Evolutionary conservation across 1,284 basidiomycete genomes (phyloP).

Genomic region (Anthracocystis walkeri): DNA sequence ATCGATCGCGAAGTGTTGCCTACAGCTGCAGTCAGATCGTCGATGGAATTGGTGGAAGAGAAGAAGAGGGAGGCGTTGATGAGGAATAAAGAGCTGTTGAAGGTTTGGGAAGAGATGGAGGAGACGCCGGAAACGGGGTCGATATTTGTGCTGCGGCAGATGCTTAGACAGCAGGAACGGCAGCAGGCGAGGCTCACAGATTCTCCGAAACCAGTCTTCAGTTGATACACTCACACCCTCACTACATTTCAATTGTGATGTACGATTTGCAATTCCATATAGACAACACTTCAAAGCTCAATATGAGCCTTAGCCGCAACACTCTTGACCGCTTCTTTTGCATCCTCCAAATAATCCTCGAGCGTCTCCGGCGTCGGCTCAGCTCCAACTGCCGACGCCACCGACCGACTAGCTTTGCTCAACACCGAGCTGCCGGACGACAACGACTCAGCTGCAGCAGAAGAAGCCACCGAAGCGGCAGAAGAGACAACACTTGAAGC

Average conservation of each 20-base stretch:
- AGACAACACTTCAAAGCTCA: constrained; percentile 18
- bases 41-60: constrained; percentile 19
- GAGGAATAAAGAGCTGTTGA: constrained; percentile 1
- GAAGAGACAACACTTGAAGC: constrained; percentile 17
- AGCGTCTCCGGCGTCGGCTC: constrained; percentile 31
- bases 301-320: constrained; percentile 18
- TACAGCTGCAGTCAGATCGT: constrained; percentile 7
- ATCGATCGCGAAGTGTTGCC: constrained; percentile 21
- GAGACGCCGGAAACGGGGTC: constrained; percentile 25
- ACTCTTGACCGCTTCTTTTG: constrained; percentile 7
- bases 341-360: constrained; percentile 34
- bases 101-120: background rate
- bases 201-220: background rate
- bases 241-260: background rate
- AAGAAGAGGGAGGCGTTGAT: constrained; percentile 13
- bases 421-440: constrained; percentile 1
- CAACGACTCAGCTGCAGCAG: background rate
- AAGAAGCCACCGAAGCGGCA: constrained; percentile 1
- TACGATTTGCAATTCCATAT: background rate
- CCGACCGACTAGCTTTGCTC: constrained; percentile 15
- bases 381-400: constrained; percentile 20
- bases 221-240: constrained; percentile 1
- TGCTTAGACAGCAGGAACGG: constrained; percentile 15
- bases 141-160: constrained; percentile 33
- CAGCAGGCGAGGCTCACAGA: background rate